Conservation (phyloP, 176 grass and related monocot species). For the Aegilops speltoides region DNA sequence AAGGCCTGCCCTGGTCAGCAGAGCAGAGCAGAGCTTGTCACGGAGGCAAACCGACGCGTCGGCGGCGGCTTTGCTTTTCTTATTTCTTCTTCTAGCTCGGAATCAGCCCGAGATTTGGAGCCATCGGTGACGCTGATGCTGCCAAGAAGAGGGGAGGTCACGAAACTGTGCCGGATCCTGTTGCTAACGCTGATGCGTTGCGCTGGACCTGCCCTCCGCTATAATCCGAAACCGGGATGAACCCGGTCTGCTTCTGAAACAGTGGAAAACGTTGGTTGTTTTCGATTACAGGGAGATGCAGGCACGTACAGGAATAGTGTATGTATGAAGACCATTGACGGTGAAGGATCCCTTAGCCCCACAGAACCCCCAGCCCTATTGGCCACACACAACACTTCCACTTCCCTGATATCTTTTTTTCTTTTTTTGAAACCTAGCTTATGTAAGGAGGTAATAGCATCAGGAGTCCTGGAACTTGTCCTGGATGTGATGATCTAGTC, state of each 20-base stretch:
- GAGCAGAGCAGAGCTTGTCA: slow-evolving; percentile 24
- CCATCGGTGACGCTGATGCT: background rate
- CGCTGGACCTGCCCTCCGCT: slow-evolving; percentile 13
- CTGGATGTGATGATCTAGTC: too few species aligned
- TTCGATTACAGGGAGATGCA: background rate
- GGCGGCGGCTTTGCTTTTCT: slow-evolving; percentile 24
- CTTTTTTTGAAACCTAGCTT: background rate
- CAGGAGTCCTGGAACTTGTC: too few species aligned
- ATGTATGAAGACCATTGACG: background rate
- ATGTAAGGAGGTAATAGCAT: too few species aligned
- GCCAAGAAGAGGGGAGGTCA: slow-evolving; percentile 1
- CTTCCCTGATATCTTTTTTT: background rate
- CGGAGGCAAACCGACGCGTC: background rate
- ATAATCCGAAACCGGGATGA: slow-evolving; percentile 9
- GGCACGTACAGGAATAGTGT: background rate
- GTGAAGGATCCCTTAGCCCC: background rate
- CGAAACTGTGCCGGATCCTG: slow-evolving; percentile 24
- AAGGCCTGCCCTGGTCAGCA: slow-evolving; percentile 17
- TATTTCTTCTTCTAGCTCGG: slow-evolving; percentile 7
- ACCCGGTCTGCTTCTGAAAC: background rate
- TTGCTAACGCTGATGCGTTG: slow-evolving; percentile 20
- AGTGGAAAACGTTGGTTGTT: background rate
- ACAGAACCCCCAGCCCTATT: background rate
- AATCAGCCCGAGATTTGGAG: background rate
- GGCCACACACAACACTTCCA: background rate